Evolutionary conservation across 2,329 filamentous ascomycete species (phyloP), one percentile per base, ranked within the genome.

Genomic region (Blastomyces parvus): DNA sequence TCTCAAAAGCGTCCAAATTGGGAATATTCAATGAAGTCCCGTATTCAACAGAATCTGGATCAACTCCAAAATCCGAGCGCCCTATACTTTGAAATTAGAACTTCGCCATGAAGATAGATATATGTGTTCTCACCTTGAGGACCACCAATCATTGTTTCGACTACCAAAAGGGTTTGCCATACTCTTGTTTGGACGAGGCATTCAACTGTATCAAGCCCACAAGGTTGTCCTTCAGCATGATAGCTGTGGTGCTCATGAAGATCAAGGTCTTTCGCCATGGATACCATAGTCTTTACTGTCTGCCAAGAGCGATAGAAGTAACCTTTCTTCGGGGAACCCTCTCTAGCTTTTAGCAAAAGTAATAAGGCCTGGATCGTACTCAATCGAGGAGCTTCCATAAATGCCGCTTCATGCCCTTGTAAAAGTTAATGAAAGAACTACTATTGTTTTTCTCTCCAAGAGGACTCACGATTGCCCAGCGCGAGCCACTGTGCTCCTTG

Each of bases 241-340:
- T 87, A 85, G 64, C 89, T 86, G 66, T 86, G 86, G 76, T 97
- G 93, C 67, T 96, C 91, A 71, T 97, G 87, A 6, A 97, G 80
- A 25, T 91, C 90, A 40, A 97, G 80, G 72, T 97, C 93, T 71
- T 95, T 94, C 33, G 86, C 91, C 90, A 97, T 96, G 57, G 91
- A 88, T 8, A 96, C 88, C 66, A 93, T 91, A 65, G 92, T 90
- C 61, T 96, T 93, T 25, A 96, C 86, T 5, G 89, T 90, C 86
- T 97, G 96, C 93, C 94, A 97, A 0, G 94, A 97, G 46, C 93
- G 87, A 76, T 94, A 97, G 75, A 94, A 97, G 73, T 97, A 97
- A 0, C 94, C 94, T 65, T 90, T 86, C 72, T 96, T 96, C 0
- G 93, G 92, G 9, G 89, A 86, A n/a, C 90, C 89, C 75, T 97